Evolutionary conservation across 2,329 filamentous ascomycete genomes (phyloP).

Genomic region (Botrytis medusae): DNA sequence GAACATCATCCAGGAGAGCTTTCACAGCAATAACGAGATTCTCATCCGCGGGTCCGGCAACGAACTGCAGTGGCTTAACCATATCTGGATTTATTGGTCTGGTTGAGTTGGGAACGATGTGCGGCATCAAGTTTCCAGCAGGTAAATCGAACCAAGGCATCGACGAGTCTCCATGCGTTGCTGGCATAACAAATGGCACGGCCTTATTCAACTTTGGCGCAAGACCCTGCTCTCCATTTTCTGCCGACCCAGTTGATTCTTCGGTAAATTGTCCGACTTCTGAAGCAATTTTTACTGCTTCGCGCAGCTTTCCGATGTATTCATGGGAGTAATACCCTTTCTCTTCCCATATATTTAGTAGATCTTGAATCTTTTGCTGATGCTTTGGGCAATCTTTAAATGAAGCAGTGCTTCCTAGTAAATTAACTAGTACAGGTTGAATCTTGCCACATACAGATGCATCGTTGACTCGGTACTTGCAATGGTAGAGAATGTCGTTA

Average conservation of each 20-base stretch:
- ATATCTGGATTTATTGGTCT: constrained; percentile 69
- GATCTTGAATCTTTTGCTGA: constrained; percentile 59
- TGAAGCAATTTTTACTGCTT: constrained; percentile 51
- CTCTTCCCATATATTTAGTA: constrained; percentile 71
- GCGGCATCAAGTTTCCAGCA: constrained; percentile 76
- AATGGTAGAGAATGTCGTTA: constrained; percentile 75
- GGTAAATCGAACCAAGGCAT: constrained; percentile 80
- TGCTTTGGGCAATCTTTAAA: constrained; percentile 65
- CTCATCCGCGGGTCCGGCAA: constrained; percentile 65
- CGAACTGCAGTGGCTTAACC: constrained; percentile 70
- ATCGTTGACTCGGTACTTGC: constrained; percentile 51
- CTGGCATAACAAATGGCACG: constrained; percentile 70
- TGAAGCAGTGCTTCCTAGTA: constrained; percentile 59
- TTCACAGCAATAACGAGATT: constrained; percentile 68
- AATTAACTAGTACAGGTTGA: constrained; percentile 58
- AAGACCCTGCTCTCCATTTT: constrained; percentile 37
- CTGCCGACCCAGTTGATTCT: constrained; percentile 24
- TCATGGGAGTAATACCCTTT: constrained; percentile 59
- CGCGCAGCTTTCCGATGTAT: constrained; percentile 58
- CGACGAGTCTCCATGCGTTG: constrained; percentile 71
- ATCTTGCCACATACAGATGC: constrained; percentile 56
- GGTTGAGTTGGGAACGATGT: constrained; percentile 73
- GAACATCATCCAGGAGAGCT: constrained; percentile 65
- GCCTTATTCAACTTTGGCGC: constrained; percentile 54
- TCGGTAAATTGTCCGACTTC: constrained; percentile 36